Base-by-base conservation (phyloP, 2,329 filamentous ascomycete genomes). In the Plenodomus tracheiphilus region DNA sequence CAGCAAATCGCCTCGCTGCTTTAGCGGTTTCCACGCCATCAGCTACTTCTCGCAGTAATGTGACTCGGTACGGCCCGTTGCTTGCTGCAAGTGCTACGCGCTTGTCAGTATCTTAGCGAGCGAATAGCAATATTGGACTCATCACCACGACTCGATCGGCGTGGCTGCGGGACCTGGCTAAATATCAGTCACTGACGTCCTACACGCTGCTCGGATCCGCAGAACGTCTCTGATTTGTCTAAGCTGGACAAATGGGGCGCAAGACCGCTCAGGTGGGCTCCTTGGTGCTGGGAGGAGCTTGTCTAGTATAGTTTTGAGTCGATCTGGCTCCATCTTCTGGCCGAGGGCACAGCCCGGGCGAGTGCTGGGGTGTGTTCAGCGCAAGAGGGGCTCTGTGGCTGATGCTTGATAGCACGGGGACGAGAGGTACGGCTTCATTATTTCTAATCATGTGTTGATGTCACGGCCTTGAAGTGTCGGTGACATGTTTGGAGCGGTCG, bases 61-160 rank as follows among this genome's bases (percentile, higher is more conserved):
- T 65, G 58, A 62, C 54, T 56, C 68, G 66, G 66, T 60, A 54
- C 67, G 68, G 66, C 58, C 68, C 67, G 68, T 44, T 32, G 50
- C 50, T 58, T 68, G 64, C 68, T 64, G 56, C 54, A 45, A 50
- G 46, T 53, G 50, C 44, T 53, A 32, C 51, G 62, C 64, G 64
- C 61, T 61, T 62, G 62, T 51, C 34, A 22, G 46, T 47, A 42
- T 47, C 52, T 32, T 61, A 59, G 56, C 64, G 61, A 62, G 54
- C 66, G 65, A 69, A 68, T 68, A 43, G 60, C 58, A 48, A 50
- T 51, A 40, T 54, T 46, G 44, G 36, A 46, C 47, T 39, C 45
- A 37, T 19, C 19, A 42, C 34, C 41, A 41, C 49, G 35, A 46
- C 34, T 48, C 22, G 47, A 25, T 47, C 45, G 40, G 43, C 40